phyloP scores from a whole-genome alignment of 2,329 filamentous ascomycete genomes.

The Neurospora sp. region DNA sequence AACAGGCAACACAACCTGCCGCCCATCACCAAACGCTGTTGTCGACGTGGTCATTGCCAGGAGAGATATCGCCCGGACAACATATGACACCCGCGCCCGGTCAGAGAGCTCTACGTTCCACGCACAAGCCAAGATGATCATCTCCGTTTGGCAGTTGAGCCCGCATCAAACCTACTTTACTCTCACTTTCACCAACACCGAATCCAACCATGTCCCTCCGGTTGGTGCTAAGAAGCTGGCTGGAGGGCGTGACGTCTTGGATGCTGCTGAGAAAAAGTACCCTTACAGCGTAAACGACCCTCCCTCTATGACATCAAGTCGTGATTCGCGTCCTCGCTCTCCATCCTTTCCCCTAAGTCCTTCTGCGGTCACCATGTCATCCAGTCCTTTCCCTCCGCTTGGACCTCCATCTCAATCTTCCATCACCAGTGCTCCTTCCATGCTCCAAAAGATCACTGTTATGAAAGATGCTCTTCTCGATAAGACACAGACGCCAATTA shows the following conservation, averaged over 20 bases:
- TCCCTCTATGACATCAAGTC: slow-evolving; percentile 37
- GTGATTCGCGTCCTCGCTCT: slow-evolving; percentile 32
- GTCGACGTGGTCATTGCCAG: slow-evolving; percentile 59
- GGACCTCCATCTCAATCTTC: slow-evolving; percentile 51
- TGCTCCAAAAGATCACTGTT: slow-evolving; percentile 62
- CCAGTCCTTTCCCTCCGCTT: slow-evolving; percentile 55
- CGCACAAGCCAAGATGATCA: slow-evolving; percentile 63
- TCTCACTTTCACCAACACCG: slow-evolving; percentile 60
- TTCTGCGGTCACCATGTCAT: slow-evolving; percentile 39
- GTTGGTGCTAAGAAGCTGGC: slow-evolving; percentile 27
- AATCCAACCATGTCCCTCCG: slow-evolving; percentile 24
- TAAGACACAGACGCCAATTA: slow-evolving; percentile 62
- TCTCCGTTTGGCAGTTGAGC: slow-evolving; percentile 63
- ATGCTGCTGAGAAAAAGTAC: slow-evolving; percentile 36
- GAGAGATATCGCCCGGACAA: slow-evolving; percentile 31
- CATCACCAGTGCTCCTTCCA: slow-evolving; percentile 49
- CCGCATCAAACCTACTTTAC: slow-evolving; percentile 62
- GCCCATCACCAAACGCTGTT: slow-evolving; percentile 38
- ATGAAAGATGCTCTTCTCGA: slow-evolving; percentile 73
- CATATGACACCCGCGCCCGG: slow-evolving; percentile 24
- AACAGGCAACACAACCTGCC: slow-evolving; percentile 24
- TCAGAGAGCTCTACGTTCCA: slow-evolving; percentile 29
- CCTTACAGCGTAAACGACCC: slow-evolving; percentile 36
- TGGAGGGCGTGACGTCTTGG: slow-evolving; percentile 30
- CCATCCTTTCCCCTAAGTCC: slow-evolving; percentile 40